Base-by-base conservation (phyloP, 2,329 filamentous ascomycete genomes). In the Trichoderma koningiopsis region DNA sequence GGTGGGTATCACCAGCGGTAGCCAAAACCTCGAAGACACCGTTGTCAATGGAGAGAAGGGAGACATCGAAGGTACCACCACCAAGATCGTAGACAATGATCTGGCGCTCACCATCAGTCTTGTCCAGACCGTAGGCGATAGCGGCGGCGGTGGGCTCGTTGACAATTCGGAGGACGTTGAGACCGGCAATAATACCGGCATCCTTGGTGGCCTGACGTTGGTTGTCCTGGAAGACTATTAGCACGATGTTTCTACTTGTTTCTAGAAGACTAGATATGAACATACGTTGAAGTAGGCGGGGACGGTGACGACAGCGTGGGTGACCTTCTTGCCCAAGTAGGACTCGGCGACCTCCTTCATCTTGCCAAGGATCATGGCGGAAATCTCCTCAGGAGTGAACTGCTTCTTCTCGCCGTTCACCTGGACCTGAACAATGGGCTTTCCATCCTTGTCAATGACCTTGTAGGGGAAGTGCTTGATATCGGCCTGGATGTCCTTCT, bases 401-500 rank as follows among this genome's bases (percentile, higher is more conserved):
- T 84, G 87, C 85, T 91, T 93, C 75, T 88, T 81, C 72, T 84
- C 76, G 69, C 89, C 87, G 79, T 84, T 79, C 74, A 92, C 89
- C 69, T 91, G 82, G 76, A 95, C 92, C 80, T 91, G 87, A 79
- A 99, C 90, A 74, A 90, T 84, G 73, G 96, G 96, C 86, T 97
- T 97, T 80, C 90, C 94, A 82, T 92, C 89, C 87, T 96, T 94
- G 87, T 92, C 88, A 78, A 93, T 80, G 71, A 99, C 92, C 85
- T 93, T 93, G 91, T 95, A 99, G 78, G 96, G 95, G 88, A 97
- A 97, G 87, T 97, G 92, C 92, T 99, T 98, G 80, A 96, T 88
- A 80, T 99, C 96, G 79, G 86, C 87, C 85, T 97, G 94, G 74
- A 97, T 91, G 73, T 96, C 92, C 85, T 91, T 92, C 81, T 96